These are phyloP conservation scores for Closterium sp. DNA, from an alignment of 139 green algal species.

Conservation along the genomic window DNA sequence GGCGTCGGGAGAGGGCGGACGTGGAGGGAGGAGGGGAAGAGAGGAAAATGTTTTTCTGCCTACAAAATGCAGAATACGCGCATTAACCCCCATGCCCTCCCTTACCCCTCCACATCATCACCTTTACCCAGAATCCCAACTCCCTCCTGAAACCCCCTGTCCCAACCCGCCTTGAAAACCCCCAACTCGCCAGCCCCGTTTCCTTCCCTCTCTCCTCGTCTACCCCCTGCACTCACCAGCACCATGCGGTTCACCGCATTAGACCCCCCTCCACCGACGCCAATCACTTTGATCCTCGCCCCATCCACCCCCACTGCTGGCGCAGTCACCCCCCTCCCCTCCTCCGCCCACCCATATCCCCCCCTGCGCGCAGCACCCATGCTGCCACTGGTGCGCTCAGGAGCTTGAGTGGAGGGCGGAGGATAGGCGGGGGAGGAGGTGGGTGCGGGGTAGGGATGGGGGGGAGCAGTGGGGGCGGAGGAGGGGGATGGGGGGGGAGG, in stretches of 20 bases:
- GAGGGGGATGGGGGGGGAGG: not conserved
- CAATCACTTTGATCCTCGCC: constrained; percentile 52
- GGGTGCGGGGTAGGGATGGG: not conserved
- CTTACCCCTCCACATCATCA: not conserved
- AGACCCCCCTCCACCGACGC: constrained; percentile 86
- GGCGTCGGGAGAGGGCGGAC: no score
- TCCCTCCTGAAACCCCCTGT: not conserved
- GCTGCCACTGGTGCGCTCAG: not conserved
- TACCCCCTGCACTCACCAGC: constrained; percentile 2
- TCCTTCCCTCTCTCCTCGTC: not conserved
- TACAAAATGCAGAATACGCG: not conserved
- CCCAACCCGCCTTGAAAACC: not conserved
- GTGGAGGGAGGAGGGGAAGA: not conserved
- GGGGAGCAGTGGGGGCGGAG: not conserved
- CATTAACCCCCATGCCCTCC: not conserved
- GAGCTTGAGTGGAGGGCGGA: not conserved
- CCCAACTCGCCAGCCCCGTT: not conserved
- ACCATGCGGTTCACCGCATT: constrained; percentile 97
- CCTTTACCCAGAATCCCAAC: not conserved
- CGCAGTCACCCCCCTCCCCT: not conserved
- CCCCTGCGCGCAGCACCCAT: not conserved
- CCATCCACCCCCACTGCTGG: not conserved
- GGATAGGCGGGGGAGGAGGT: not conserved
- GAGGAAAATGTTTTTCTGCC: not conserved
- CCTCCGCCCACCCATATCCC: not conserved